Conservation (phyloP, 371 early-diverging fungal genomes). For the Actinomucor elegans region DNA sequence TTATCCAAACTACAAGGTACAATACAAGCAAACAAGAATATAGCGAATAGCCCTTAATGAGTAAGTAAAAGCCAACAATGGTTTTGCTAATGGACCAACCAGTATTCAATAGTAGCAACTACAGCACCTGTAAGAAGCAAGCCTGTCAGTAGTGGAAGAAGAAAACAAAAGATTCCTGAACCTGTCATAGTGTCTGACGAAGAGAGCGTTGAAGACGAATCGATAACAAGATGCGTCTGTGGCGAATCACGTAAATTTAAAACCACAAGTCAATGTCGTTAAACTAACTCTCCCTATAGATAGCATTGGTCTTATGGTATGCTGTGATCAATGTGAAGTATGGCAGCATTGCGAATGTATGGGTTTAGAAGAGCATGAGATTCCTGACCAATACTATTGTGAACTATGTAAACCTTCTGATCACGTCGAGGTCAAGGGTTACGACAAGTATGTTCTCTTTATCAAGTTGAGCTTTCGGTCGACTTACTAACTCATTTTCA, state of each 20-base stretch:
- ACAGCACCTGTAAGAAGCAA: constrained; percentile 3
- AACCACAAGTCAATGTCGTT: too few relatives aligned
- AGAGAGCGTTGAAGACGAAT: constrained; percentile 43
- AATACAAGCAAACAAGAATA: too few relatives aligned
- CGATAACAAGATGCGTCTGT: constrained; percentile 77
- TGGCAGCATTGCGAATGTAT: constrained; percentile 91
- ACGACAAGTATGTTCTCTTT: constrained; percentile 17
- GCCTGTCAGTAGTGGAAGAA: constrained; percentile 3
- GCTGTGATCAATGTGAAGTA: constrained; percentile 84
- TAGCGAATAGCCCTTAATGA: too few relatives aligned
- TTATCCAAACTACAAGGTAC: too few relatives aligned
- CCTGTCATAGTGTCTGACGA: constrained; percentile 20
- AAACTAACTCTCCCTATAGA: too few relatives aligned
- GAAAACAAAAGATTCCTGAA: constrained; percentile 21
- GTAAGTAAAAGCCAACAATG: too few relatives aligned
- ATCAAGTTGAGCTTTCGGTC: not conserved
- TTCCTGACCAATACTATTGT: constrained; percentile 86
- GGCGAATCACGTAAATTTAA: constrained; percentile 63
- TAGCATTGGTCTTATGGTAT: constrained; percentile 77
- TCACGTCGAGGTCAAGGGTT: constrained; percentile 23
- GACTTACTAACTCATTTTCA: not conserved
- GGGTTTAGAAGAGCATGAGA: constrained; percentile 65
- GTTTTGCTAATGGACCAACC: too few relatives aligned
- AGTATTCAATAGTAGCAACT: not conserved
- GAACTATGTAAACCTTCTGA: constrained; percentile 64